phyloP scores from a whole-genome alignment of 805 yeast species.

The Danielozyma ontarioensis region DNA sequence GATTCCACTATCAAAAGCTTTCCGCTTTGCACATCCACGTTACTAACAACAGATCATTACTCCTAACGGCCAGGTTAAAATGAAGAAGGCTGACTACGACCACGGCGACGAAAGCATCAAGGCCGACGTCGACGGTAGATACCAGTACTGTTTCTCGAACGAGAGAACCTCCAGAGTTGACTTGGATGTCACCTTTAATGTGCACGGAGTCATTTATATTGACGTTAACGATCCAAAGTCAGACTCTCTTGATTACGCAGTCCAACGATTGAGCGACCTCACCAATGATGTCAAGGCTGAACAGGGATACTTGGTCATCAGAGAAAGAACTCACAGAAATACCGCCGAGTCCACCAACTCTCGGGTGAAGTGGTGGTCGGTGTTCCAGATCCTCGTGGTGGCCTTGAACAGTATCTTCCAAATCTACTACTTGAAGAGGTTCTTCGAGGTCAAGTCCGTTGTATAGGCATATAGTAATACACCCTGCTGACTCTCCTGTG shows the following conservation, averaged over 20 bases:
- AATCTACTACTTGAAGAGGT: conserved; percentile 87
- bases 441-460: conserved; percentile 90
- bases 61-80: conserved; percentile 45
- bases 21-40: no score
- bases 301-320: conserved; percentile 84
- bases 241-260: conserved; percentile 80
- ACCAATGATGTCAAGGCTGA: conserved; percentile 89
- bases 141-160: conserved; percentile 86
- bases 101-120: conserved; percentile 76
- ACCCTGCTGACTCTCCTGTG: no score
- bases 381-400: conserved; percentile 84
- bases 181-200: conserved; percentile 91
- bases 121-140: conserved; percentile 67
- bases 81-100: conserved; percentile 50
- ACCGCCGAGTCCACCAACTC: conserved; percentile 97
- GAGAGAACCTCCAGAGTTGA: conserved; percentile 68
- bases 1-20: no score
- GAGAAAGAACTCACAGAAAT: conserved; percentile 97
- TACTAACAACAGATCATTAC: conserved; percentile 15
- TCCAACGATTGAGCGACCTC: conserved; percentile 66
- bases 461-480: no score
- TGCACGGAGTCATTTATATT: conserved; percentile 86
- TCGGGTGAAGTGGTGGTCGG: conserved; percentile 97
- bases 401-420: conserved; percentile 86
- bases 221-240: conserved; percentile 71